Base-by-base conservation (phyloP, 768 basidiomycete species). In the Rhizopogon sp. region DNA sequence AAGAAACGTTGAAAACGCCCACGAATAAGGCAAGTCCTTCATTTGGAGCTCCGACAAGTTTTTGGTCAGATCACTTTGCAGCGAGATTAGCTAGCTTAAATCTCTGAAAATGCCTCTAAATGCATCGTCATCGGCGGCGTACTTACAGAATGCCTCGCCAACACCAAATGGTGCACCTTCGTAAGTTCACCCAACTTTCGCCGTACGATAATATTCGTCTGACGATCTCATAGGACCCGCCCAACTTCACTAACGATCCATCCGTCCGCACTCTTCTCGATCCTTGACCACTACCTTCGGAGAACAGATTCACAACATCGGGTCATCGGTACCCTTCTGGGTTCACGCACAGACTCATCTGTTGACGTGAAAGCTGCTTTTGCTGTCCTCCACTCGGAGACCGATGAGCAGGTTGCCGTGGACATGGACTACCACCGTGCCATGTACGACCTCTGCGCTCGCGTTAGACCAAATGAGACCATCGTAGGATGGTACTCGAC, bases 281-380 rank as follows among this genome's bases (percentile, higher is more conserved):
- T 98, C 76, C 85, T 98, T 61, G 95, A 97, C 73, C 95, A 98
- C 77, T 95, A 94, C 72, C 85, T 98, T 50, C 88, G 96, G 16
- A 84, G 93, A 57, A 86, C 82, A 40, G 85, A 89, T 61, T 71
- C 76, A 28, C 89, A 94, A 63, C 85, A 87, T 56, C 85, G 95
- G 55, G 96, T 98, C 16, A 96, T 98, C 68, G 96, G 96, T 20
- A 97, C 96, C 0, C 84, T 98, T 29, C 86, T 98, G 22, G 96
- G 96, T 16, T 82, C 81, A 51, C 84, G 96, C 58, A 82, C 79
- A 29, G 79, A 78, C 45, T 76, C 78, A 50, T 77, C 83, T 55
- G 74, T 98, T 58, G 87, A 91, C 61, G 84, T 97, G 58, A 81
- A 84, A 54, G 87, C 85, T 49, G 83, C 90, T 13, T 98, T 97